Base-by-base conservation (phyloP, 1,139 yeast genomes). In the Trichomonascaceae sp. region DNA sequence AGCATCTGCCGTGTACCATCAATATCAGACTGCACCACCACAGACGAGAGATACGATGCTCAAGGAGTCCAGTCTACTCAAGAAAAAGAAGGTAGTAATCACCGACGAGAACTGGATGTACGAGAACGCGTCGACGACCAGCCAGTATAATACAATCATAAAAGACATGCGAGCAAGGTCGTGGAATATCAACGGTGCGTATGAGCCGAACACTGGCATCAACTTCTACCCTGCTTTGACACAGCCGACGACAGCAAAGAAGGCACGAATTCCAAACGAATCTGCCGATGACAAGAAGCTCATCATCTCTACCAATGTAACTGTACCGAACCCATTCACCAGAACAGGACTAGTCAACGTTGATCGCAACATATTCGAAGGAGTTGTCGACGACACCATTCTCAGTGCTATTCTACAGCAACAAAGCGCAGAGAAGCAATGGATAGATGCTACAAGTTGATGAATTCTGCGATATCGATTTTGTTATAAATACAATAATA, bases 51-150 rank as follows among this genome's bases (percentile, higher is more conserved):
- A 70, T 55, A 55, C 64, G 55, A 9, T 55, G 63, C 51, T 58
- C 22, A 63, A 59, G 41, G 50, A 53, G 5, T 54, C 56, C 19
- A 54, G 56, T 32, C 52, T 56, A 24, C 52, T 55, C 27, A 66
- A 64, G 63, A 66, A 65, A 54, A 73, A 58, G 63, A 74, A 55
- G 67, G 68, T 69, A 18, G 68, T 71, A 41, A 67, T 79, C 47
- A 78, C 83, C 15, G 90, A 87, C 60, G 86, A 84, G 36, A 83
- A 87, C 53, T 93, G 98, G 97, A 80, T 89, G 74, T 81, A 81
- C 62, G 93, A 88, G 66, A 90, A 89, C 61, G 96, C 96, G 0
- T 71, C 78, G 19, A 85, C 95, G 38, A 83, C 91, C 6, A 76
- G 85, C 58, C 82, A 82, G 54, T 87, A 80, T 68, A 91, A 90